Base-by-base conservation (phyloP, 2,329 filamentous ascomycete genomes). In the Alternaria viburni region DNA sequence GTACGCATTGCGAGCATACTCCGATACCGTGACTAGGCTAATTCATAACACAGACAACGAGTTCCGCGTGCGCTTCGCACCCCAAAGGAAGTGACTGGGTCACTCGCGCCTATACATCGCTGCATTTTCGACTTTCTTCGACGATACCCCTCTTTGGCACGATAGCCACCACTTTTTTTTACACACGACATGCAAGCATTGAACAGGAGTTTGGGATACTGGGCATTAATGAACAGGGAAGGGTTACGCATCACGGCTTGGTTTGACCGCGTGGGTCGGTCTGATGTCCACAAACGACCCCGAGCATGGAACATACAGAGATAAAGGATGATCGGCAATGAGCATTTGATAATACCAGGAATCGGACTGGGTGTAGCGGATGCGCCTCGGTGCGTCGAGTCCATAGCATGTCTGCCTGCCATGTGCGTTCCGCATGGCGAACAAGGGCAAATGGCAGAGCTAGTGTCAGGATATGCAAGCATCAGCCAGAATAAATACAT, bases 31-130 rank as follows among this genome's bases (percentile, higher is more conserved):
- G 30, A 15, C 17, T 13, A 36, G 36, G 57, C 67, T 73, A 49
- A 74, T 57, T 21, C 12, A 6, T 5, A 5, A 12, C n/a, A 12
- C 49, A 84, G 83, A 84, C 65, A 84, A 84, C 59, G 80, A 82
- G 47, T 84, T 85, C 59, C 74, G 82, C 44, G 79, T 83, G 68
- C 77, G 82, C 26, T 84, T 83, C 58, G 75, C 78, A 15, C 81
- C 81, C 26, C 74, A 70, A 61, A 71, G 77, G 52, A 79, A 75
- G 67, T 79, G 64, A 71, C 45, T 47, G 67, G 65, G 21, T 62
- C 57, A 51, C 45, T 58, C 59, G 49, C 64, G 57, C 65, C 65
- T 50, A 61, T 59, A 59, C 61, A 62, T 65, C 61, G 66, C 61
- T 71, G 70, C 71, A 72, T 73, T 71, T 76, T 64, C 65, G 65